phyloP scores from a whole-genome alignment of 805 yeast genomes.

The Spathaspora boniae region DNA sequence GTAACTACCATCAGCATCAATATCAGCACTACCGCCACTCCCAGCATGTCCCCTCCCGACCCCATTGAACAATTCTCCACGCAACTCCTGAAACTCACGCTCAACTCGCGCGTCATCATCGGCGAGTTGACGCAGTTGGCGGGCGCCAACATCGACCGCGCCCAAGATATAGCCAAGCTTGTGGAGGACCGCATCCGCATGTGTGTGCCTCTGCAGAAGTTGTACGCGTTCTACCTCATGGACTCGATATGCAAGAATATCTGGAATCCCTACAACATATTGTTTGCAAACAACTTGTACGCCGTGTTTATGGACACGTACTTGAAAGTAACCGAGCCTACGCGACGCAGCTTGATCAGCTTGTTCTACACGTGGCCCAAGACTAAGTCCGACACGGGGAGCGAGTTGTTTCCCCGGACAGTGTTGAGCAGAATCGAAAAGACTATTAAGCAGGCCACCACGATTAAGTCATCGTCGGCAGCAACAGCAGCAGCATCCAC shows the following conservation, averaged over 20 bases:
- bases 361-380: conserved; percentile 38
- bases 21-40: background rate
- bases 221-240: conserved; percentile 34
- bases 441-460: conserved; percentile 38
- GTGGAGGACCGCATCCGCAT: conserved; percentile 34
- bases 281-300: conserved; percentile 33
- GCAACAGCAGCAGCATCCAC: background rate
- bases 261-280: conserved; percentile 41
- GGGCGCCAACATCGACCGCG: conserved; percentile 27
- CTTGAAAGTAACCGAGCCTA: conserved; percentile 35
- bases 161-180: conserved; percentile 29
- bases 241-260: conserved; percentile 42
- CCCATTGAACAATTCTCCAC: conserved; percentile 3
- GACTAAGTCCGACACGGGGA: background rate
- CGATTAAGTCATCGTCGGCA: conserved; percentile 3
- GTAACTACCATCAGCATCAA: conserved; percentile 27
- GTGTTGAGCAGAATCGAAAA: conserved; percentile 31
- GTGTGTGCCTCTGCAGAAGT: conserved; percentile 37
- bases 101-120: conserved; percentile 36
- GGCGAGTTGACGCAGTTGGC: conserved; percentile 39
- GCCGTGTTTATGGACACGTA: conserved; percentile 37
- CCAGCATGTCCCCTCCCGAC: background rate
- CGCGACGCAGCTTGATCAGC: conserved; percentile 38
- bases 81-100: conserved; percentile 12
- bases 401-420: conserved; percentile 24